phyloP scores from a whole-genome alignment of 495 filamentous ascomycete species.

The Lasiosphaeris hirsuta region DNA sequence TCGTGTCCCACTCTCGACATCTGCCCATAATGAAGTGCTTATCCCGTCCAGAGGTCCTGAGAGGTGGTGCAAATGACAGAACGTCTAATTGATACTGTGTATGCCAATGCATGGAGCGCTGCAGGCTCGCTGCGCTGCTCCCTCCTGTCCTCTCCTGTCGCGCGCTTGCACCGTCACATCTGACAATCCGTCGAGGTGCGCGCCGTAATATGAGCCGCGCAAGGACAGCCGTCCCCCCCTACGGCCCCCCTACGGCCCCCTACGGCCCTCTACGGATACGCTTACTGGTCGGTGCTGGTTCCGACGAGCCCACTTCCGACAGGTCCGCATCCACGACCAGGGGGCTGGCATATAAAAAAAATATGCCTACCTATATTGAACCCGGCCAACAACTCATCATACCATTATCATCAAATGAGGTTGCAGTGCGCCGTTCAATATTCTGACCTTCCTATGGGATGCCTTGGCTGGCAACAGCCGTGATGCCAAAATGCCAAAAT shows the following conservation, averaged over 20 bases:
- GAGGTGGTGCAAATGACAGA: no score
- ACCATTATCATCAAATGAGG: background rate
- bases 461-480: no score
- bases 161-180: conserved; percentile 6
- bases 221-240: background rate
- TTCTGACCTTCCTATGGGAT: no score
- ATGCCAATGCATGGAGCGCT: background rate
- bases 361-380: background rate
- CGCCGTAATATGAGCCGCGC: background rate
- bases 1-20: no score
- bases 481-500: no score
- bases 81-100: no score
- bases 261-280: no score
- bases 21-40: background rate
- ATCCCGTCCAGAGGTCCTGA: background rate
- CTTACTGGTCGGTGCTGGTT: background rate
- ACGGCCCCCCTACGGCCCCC: no score
- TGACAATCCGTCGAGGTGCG: background rate
- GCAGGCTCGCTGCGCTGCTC: background rate
- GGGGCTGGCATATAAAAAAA: background rate
- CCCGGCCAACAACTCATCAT: background rate
- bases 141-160: conserved; percentile 1
- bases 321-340: background rate
- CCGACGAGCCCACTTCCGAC: conserved; percentile 2
- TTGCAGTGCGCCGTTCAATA: no score